phyloP scores from a whole-genome alignment of 2,329 filamentous ascomycete species.

The Aspergillus latus region DNA sequence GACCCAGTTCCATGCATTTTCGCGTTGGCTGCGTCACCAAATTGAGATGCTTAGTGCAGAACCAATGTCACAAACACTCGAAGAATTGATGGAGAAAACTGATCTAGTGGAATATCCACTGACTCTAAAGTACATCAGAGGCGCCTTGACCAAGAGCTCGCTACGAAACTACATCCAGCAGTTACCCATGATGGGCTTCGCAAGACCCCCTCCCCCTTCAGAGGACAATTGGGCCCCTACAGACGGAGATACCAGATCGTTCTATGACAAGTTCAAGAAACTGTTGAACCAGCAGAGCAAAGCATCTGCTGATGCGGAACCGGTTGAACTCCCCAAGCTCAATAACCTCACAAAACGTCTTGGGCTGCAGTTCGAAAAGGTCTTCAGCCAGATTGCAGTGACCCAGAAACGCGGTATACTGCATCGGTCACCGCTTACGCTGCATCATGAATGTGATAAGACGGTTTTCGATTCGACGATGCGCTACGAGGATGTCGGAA shows the following conservation, averaged over 20 bases:
- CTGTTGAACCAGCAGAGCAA: conserved; percentile 54
- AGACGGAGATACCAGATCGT: conserved; percentile 37
- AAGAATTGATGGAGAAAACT: conserved; percentile 77
- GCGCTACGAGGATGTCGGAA: conserved; percentile 46
- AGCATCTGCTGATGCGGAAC: conserved; percentile 48
- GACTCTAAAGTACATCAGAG: conserved; percentile 75
- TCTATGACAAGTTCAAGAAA: conserved; percentile 50
- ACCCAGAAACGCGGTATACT: conserved; percentile 67
- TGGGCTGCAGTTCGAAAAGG: conserved; percentile 55
- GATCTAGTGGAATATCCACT: conserved; percentile 70
- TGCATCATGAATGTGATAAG: conserved; percentile 43
- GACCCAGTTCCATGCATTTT: conserved; percentile 74
- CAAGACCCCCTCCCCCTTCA: conserved; percentile 25
- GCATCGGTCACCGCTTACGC: conserved; percentile 58
- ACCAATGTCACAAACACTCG: conserved; percentile 55
- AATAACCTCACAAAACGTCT: conserved; percentile 63
- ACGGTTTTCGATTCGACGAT: conserved; percentile 58
- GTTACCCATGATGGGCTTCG: conserved; percentile 35
- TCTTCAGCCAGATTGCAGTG: conserved; percentile 69
- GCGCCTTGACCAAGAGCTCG: conserved; percentile 65
- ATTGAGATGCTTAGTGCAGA: conserved; percentile 74
- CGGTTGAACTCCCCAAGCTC: conserved; percentile 60
- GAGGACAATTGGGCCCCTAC: conserved; percentile 42
- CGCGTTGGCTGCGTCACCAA: conserved; percentile 77
- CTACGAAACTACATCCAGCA: conserved; percentile 58